phyloP scores from a whole-genome alignment of 2,329 filamentous ascomycete genomes.

The Ramularia endophylla region DNA sequence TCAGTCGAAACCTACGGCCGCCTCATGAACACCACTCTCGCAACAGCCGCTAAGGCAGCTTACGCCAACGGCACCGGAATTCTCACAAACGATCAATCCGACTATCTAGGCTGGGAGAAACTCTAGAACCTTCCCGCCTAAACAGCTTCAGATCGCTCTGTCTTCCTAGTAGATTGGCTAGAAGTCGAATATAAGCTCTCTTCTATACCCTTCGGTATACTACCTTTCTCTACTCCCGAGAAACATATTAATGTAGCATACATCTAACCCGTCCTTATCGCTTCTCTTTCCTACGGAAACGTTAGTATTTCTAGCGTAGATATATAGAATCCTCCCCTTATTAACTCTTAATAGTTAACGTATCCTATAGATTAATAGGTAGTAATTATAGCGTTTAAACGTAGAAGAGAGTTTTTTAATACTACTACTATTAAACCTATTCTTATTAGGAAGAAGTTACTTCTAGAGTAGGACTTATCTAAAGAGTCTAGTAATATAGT shows the following conservation, averaged over 20 bases:
- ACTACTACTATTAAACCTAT: conserved; percentile 21
- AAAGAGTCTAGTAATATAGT: neutral
- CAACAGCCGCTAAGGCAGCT: conserved; percentile 4
- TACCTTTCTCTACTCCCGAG: neutral
- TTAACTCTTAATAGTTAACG: conserved; percentile 35
- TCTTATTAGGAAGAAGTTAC: conserved; percentile 1
- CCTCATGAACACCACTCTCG: neutral
- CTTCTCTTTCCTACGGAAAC: conserved; percentile 30
- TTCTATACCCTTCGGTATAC: conserved; percentile 4
- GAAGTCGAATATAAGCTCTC: conserved; percentile 9
- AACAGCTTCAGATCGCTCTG: conserved; percentile 4
- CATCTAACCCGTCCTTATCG: neutral
- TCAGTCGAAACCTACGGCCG: conserved; percentile 1
- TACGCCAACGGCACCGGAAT: conserved; percentile 8
- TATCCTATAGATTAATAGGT: conserved; percentile 28
- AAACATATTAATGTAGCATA: conserved; percentile 1
- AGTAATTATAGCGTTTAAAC: conserved; percentile 28
- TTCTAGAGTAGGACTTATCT: neutral
- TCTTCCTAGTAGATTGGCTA: conserved; percentile 15
- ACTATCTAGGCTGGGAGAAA: conserved; percentile 14
- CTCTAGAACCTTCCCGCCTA: conserved; percentile 7
- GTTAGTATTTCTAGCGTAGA: conserved; percentile 28
- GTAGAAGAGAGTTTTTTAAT: conserved; percentile 21
- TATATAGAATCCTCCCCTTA: conserved; percentile 24
- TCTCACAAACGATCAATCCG: conserved; percentile 10